phyloP scores from a whole-genome alignment of 1,284 basidiomycete species.

The Takashimella tepidaria region DNA sequence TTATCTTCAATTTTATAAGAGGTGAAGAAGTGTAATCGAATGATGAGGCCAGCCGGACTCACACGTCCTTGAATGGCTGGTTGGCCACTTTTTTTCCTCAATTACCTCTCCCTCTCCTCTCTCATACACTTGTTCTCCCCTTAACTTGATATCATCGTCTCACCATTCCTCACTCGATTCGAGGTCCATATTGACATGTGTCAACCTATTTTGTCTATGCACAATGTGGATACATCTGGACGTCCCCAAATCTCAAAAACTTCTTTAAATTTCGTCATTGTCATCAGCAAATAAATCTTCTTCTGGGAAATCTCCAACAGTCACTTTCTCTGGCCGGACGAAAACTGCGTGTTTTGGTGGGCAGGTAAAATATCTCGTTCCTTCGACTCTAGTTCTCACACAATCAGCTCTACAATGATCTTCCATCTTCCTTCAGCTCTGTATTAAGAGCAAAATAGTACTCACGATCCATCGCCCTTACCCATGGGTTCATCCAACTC shows the following conservation, averaged over 20 bases:
- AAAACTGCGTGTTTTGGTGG: slow-evolving; percentile 75
- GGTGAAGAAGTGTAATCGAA: too few species aligned
- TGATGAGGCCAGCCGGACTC: too few species aligned
- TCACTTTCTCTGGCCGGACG: slow-evolving; percentile 76
- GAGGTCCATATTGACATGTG: background rate
- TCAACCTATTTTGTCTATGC: background rate
- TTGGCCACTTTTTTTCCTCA: too few species aligned
- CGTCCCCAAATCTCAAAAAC: too few species aligned
- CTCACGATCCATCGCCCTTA: slow-evolving; percentile 91
- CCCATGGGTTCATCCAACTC: slow-evolving; percentile 96
- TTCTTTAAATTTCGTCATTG: slow-evolving; percentile 73
- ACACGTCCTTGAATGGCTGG: too few species aligned
- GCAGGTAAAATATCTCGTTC: slow-evolving; percentile 78
- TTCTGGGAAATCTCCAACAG: slow-evolving; percentile 78
- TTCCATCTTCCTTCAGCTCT: background rate
- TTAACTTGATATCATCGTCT: too few species aligned
- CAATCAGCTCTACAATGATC: background rate
- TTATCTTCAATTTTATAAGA: too few species aligned
- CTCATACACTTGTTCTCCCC: too few species aligned
- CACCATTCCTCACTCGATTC: too few species aligned
- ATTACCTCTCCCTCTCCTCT: too few species aligned
- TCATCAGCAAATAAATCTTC: slow-evolving; percentile 62
- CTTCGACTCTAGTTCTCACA: slow-evolving; percentile 63
- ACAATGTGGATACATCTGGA: slow-evolving; percentile 2
- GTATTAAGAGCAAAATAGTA: too few species aligned